phyloP scores from a whole-genome alignment of 306 rosid species.

The Cucumis cinereus region DNA sequence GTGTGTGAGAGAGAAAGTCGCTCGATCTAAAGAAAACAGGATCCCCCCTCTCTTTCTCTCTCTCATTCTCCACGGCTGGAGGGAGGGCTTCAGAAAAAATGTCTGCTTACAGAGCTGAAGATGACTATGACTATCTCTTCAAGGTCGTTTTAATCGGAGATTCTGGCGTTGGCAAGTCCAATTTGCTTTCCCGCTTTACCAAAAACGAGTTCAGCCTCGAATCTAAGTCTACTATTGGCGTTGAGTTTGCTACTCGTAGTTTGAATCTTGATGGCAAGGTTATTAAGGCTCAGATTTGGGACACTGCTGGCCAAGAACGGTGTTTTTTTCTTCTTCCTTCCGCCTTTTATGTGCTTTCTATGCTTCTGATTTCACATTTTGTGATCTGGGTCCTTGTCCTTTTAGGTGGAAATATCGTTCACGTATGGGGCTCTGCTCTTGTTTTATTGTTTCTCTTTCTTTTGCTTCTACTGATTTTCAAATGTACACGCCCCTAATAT shows the following conservation, averaged over 20 bases:
- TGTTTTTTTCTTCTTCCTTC: neutral
- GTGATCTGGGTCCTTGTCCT: neutral
- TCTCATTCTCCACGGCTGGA: neutral
- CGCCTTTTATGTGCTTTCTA: neutral
- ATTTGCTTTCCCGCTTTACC: slow-evolving; percentile 48
- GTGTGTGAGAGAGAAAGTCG: neutral
- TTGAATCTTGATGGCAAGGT: slow-evolving; percentile 35
- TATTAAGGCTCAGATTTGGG: slow-evolving; percentile 56
- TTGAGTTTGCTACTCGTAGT: slow-evolving; percentile 56
- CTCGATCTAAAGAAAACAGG: neutral
- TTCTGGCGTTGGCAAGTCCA: slow-evolving; percentile 47
- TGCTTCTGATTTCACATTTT: neutral
- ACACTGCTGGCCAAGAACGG: slow-evolving; percentile 54
- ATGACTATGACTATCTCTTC: slow-evolving; percentile 45
- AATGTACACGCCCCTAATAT: neutral
- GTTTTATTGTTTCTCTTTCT: slow-evolving; percentile 1
- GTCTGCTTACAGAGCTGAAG: slow-evolving; percentile 51
- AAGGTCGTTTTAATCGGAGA: slow-evolving; percentile 44
- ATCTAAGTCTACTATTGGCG: slow-evolving; percentile 51
- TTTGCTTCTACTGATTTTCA: neutral
- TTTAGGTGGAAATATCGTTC: neutral
- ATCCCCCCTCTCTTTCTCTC: neutral
- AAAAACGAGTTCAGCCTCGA: slow-evolving; percentile 50
- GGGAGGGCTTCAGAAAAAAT: neutral
- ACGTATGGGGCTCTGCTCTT: neutral